Percentiles rank a stretch among this genome's conserved stretches.
phyloP scores from a whole-genome alignment of 768 basidiomycete species.

The Lentinula aciculospora region DNA sequence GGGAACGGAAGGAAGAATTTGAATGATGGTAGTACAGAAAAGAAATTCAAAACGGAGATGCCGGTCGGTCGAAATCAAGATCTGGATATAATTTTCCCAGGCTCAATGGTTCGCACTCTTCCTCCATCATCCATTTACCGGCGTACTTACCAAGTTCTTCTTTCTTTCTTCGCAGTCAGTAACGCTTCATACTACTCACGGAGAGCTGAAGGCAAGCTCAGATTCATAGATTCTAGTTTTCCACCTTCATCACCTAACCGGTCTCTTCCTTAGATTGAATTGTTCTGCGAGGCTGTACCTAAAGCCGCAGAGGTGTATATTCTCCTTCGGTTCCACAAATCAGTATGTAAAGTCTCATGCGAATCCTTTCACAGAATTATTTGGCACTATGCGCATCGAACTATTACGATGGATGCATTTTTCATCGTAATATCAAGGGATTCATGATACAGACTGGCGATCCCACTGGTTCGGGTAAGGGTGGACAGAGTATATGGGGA shows the following conservation, averaged over 20 bases:
- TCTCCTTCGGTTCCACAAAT: slow-evolving; percentile 7
- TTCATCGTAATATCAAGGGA: slow-evolving; percentile 91
- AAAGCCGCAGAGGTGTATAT: slow-evolving; percentile 80
- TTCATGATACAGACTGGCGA: slow-evolving; percentile 97
- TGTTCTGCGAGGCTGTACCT: slow-evolving; percentile 97
- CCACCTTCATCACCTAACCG: neutral
- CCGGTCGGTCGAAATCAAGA: neutral
- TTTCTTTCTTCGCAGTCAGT: slow-evolving; percentile 59
- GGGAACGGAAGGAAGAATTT: slow-evolving; percentile 11
- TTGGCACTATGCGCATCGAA: slow-evolving; percentile 89
- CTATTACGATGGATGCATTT: slow-evolving; percentile 79
- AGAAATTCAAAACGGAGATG: slow-evolving; percentile 4
- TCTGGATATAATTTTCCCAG: neutral
- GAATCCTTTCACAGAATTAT: slow-evolving; percentile 65
- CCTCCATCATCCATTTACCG: slow-evolving; percentile 12
- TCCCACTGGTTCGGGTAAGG: slow-evolving; percentile 87
- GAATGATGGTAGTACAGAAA: slow-evolving; percentile 7
- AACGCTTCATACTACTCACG: slow-evolving; percentile 89
- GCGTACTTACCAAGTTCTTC: slow-evolving; percentile 12
- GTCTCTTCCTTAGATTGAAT: slow-evolving; percentile 61
- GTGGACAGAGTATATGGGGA: slow-evolving; percentile 96
- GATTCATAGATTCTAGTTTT: too few species aligned
- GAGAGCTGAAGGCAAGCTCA: slow-evolving; percentile 80
- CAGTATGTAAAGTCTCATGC: slow-evolving; percentile 11
- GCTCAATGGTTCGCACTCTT: neutral